A percentile compares a stretch with the other conserved stretches of the same genome.
Conservation (phyloP, 176 grass and related monocot species). For the Aegilops sharonensis region DNA sequence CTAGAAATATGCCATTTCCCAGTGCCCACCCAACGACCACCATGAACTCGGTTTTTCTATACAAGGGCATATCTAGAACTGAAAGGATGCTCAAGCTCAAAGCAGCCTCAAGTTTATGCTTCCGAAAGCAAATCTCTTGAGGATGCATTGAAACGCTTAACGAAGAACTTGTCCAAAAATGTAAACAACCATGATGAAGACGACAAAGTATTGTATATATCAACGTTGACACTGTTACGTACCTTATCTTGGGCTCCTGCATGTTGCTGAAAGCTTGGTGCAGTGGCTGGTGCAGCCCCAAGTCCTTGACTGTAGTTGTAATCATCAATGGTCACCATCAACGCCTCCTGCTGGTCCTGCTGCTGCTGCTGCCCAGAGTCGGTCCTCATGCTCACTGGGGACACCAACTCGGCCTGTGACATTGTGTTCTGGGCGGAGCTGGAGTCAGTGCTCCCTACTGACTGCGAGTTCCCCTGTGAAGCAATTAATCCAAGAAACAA, state of each 20-base stretch:
- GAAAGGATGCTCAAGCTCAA: not conserved
- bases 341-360: conserved; percentile 34
- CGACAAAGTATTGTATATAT: conserved; percentile 22
- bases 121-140: not conserved
- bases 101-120: conserved; percentile 8
- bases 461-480: conserved; percentile 60
- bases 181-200: conserved; percentile 17
- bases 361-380: conserved; percentile 46
- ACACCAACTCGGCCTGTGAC: conserved; percentile 54
- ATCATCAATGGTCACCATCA: conserved; percentile 74
- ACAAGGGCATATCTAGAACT: conserved; percentile 11
- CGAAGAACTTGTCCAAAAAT: not conserved
- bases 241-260: conserved; percentile 49
- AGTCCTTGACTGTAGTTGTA: conserved; percentile 53
- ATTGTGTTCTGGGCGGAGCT: conserved; percentile 72
- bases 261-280: conserved; percentile 48
- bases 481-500: conserved; percentile 41
- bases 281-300: conserved; percentile 26
- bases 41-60: not conserved
- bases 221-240: conserved; percentile 25
- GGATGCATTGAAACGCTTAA: not conserved
- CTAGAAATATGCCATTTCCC: conserved; percentile 18
- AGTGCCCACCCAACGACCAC: not conserved
- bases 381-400: conserved; percentile 49
- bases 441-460: conserved; percentile 79